Percentiles rank a stretch among this genome's conserved stretches.
Conservation (phyloP, 1,139 yeast species). For the Suhomyces bribrorum region DNA sequence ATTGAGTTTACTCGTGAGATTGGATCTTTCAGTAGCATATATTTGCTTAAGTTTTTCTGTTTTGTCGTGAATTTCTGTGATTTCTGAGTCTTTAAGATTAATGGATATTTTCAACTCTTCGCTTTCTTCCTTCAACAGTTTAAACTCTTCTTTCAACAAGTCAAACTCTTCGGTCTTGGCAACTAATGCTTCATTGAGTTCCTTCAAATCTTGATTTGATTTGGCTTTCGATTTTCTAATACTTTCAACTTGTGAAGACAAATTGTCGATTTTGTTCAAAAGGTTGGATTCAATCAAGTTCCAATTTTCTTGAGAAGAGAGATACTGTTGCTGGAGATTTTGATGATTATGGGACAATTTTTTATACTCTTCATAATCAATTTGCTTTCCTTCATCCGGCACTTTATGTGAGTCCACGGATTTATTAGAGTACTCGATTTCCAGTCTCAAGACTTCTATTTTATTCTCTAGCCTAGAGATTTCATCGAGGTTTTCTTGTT, state of each 20-base stretch:
- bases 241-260: conserved; percentile 42
- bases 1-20: conserved; percentile 29
- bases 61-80: conserved; percentile 31
- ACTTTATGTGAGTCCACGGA: not conserved
- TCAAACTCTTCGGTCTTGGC: conserved; percentile 27
- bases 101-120: conserved; percentile 23
- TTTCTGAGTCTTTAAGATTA: conserved; percentile 29
- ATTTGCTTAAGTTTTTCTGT: conserved; percentile 32
- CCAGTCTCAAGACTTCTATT: conserved; percentile 42
- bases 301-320: conserved; percentile 70
- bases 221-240: conserved; percentile 36
- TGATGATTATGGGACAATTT: conserved; percentile 47
- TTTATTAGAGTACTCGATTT: conserved; percentile 22
- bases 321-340: conserved; percentile 63
- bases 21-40: conserved; percentile 33
- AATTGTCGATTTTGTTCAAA: conserved; percentile 44
- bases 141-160: conserved; percentile 17
- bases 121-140: conserved; percentile 16
- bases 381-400: conserved; percentile 13
- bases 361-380: conserved; percentile 39
- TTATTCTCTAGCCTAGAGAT: conserved; percentile 51
- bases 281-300: conserved; percentile 58
- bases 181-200: conserved; percentile 22
- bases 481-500: conserved; percentile 47
- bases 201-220: conserved; percentile 31